Evolutionary conservation across 257 asterid species (phyloP), one percentile per base, ranked within the genome.

Genomic region (Thymus mandschuricus): DNA sequence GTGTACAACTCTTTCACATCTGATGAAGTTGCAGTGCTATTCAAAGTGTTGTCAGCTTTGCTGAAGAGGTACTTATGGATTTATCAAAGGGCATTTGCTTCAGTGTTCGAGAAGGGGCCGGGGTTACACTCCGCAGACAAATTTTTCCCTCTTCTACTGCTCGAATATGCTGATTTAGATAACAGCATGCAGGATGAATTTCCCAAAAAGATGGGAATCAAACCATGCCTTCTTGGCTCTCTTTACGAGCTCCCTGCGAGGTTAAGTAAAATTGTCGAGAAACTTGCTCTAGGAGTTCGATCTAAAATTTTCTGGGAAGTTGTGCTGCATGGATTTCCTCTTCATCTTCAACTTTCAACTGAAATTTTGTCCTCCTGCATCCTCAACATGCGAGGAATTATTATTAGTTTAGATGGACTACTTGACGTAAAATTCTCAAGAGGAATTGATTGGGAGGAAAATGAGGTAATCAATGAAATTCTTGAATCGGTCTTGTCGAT

Each of bases 321-420:
- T 73, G 78, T 71, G 21, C 76, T 92, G 83, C 97, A 89, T 85
- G 99, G 99, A 21, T 87, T 95, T 79, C 96, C 99, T 11, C 85
- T 89, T 69, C 78, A 82, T 78, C 70, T 74, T 75, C 89, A 77
- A 59, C 78, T 68, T 80, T 75, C 80, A 4, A 75, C 88, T 71
- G 97, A 84, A 75, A 72, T 85, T 80, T 72, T 95, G 50, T 85
- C 95, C 34, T 95, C 99, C 66, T 92, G 96, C 81, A 81, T 88
- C 69, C 91, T 89, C 78, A 88, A 71, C 81, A 82, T 88, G 71
- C 79, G 73, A 72, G 90, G 88, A 52, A 86, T 92, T 62, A 74
- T 92, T 69, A 44, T 46, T 61, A 69, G 85, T 74, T 81, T 95
- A 48, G 84, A 85, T 70, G 90, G 88, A 60, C 79, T 95, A 78